Percentiles rank a stretch among this genome's conserved stretches.
Evolutionary conservation across 2,329 filamentous ascomycete genomes (phyloP).

Genomic region (Microcyclosporella mali): DNA sequence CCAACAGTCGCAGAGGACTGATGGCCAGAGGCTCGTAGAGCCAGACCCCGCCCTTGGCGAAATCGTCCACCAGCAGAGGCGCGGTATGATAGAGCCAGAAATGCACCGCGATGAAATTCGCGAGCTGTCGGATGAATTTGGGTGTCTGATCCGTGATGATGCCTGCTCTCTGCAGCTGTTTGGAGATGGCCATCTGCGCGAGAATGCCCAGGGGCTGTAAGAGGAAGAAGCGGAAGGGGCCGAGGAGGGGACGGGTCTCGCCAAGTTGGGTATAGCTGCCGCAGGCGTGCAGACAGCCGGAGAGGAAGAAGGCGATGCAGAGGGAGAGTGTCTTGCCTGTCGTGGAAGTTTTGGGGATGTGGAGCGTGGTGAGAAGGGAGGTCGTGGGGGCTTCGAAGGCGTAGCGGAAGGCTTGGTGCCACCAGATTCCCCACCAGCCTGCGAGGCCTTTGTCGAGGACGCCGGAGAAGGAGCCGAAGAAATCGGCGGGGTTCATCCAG

Average conservation of each 20-base stretch:
- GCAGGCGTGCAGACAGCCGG: slow-evolving; percentile 62
- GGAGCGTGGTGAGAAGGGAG: slow-evolving; percentile 37
- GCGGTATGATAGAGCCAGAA: slow-evolving; percentile 65
- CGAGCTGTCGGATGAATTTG: slow-evolving; percentile 41
- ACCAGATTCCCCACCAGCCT: slow-evolving; percentile 79
- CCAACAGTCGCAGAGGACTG: slow-evolving; percentile 61
- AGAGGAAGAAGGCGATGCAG: slow-evolving; percentile 57
- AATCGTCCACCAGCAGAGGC: slow-evolving; percentile 65
- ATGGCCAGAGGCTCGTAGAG: slow-evolving; percentile 75
- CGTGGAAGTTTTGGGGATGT: slow-evolving; percentile 30
- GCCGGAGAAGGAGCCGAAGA: slow-evolving; percentile 47
- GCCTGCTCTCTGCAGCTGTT: slow-evolving; percentile 31
- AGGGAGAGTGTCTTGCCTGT: slow-evolving; percentile 38
- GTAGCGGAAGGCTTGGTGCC: slow-evolving; percentile 85
- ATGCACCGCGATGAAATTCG: slow-evolving; percentile 58
- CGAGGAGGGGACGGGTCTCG: slow-evolving; percentile 49
- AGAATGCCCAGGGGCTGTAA: slow-evolving; percentile 61
- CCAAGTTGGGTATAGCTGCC: slow-evolving; percentile 65
- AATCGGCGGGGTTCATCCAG: slow-evolving; percentile 54
- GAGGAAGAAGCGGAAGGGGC: slow-evolving; percentile 62
- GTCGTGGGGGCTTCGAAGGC: slow-evolving; percentile 58
- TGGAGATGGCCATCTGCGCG: slow-evolving; percentile 47
- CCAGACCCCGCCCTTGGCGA: slow-evolving; percentile 68
- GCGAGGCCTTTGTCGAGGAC: slow-evolving; percentile 65
- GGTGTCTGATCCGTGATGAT: slow-evolving; percentile 37